Percentiles rank a stretch among this genome's conserved stretches.
phyloP scores from a whole-genome alignment of 2,329 filamentous ascomycete species.

The Colletotrichum godetiae region DNA sequence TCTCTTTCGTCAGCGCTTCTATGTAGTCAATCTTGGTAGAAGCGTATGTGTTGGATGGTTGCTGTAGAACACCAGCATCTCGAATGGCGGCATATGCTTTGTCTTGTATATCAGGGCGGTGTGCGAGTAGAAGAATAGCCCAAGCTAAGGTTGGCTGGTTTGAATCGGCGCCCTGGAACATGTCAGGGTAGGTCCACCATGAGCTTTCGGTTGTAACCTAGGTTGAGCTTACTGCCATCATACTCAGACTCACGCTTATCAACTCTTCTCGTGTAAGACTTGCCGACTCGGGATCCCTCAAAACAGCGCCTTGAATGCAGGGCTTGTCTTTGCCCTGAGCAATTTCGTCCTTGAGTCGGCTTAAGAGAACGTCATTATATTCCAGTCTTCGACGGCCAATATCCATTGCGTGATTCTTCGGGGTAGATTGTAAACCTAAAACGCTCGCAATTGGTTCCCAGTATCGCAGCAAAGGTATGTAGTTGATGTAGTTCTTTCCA shows the following conservation, averaged over 20 bases:
- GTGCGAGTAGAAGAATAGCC: constrained; percentile 43
- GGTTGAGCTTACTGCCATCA: constrained; percentile 50
- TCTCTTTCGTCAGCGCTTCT: constrained; percentile 73
- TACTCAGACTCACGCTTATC: constrained; percentile 52
- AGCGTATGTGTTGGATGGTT: constrained; percentile 18
- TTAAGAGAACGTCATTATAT: constrained; percentile 8
- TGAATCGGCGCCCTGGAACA: constrained; percentile 40
- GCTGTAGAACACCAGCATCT: constrained; percentile 41
- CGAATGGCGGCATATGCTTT: constrained; percentile 44
- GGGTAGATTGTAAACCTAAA: not conserved
- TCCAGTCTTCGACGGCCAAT: constrained; percentile 11
- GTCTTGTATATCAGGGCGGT: constrained; percentile 42
- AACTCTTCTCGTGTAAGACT: constrained; percentile 13
- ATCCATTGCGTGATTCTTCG: not conserved
- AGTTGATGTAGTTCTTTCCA: constrained; percentile 11
- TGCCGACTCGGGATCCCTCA: constrained; percentile 15
- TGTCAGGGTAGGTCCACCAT: not conserved
- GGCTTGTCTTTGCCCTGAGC: constrained; percentile 1
- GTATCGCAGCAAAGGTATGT: constrained; percentile 12
- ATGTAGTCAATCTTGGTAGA: constrained; percentile 72
- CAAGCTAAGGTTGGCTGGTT: constrained; percentile 43
- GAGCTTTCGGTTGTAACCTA: not conserved
- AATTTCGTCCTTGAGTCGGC: not conserved
- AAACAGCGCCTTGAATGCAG: constrained; percentile 19
- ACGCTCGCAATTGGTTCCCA: constrained; percentile 11